Conservation (phyloP, 176 grass and related monocot species). For the Panicum miliaceum region DNA sequence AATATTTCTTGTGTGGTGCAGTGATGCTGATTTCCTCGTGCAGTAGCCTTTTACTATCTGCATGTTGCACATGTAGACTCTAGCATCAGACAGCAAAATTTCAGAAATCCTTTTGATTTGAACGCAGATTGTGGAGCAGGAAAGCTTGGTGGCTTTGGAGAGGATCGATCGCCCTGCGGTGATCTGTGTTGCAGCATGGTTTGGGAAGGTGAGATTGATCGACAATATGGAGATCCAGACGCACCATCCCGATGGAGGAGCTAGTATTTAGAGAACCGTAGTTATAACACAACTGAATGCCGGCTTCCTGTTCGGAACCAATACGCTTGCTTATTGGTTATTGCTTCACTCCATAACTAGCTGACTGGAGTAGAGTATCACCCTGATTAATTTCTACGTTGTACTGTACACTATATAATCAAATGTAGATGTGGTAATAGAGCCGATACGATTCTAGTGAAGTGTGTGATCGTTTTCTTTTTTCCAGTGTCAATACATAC, state of each 20-base stretch:
- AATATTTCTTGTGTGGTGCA: neutral
- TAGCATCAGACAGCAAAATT: no score
- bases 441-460: neutral
- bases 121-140: slow-evolving; percentile 75
- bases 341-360: neutral
- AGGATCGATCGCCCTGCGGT: slow-evolving; percentile 49
- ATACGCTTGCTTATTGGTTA: neutral
- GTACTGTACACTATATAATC: neutral
- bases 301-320: neutral
- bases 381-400: neutral
- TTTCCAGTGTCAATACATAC: no score
- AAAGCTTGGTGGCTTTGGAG: slow-evolving; percentile 56
- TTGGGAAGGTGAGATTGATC: slow-evolving; percentile 73
- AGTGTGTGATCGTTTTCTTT: neutral
- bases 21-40: neutral
- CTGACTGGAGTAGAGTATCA: neutral
- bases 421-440: neutral
- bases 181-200: slow-evolving; percentile 81
- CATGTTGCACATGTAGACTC: no score
- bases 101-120: no score
- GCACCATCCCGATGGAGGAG: neutral
- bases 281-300: neutral
- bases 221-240: slow-evolving; percentile 73
- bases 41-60: neutral
- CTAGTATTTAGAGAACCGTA: neutral